Conservation (phyloP, 2,329 filamentous ascomycete genomes). For the Fusarium agapanthi region DNA sequence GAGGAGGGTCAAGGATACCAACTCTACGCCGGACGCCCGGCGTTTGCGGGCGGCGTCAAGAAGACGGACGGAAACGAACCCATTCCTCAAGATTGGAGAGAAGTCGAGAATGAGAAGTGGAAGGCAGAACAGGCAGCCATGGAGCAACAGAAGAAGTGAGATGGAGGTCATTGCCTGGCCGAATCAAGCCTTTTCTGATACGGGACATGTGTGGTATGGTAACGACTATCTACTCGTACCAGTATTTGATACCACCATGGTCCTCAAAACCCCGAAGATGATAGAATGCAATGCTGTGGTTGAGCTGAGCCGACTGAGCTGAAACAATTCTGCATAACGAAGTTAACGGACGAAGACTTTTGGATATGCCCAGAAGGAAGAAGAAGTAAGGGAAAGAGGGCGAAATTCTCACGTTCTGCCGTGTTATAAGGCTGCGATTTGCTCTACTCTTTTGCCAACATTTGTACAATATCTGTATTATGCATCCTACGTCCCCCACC, state of each 20-base stretch:
- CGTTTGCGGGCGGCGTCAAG: slow-evolving; percentile 71
- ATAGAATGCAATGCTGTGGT: background rate
- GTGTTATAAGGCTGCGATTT: background rate
- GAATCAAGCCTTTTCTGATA: background rate
- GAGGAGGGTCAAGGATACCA: slow-evolving; percentile 71
- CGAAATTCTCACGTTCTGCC: background rate
- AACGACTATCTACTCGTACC: background rate
- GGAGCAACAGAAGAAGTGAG: slow-evolving; percentile 41
- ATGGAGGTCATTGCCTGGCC: background rate
- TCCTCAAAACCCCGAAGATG: background rate
- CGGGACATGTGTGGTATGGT: background rate
- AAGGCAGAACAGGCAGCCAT: slow-evolving; percentile 45
- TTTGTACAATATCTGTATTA: slow-evolving; percentile 17
- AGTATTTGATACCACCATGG: background rate
- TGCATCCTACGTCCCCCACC: background rate
- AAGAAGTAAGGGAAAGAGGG: background rate
- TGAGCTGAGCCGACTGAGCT: background rate
- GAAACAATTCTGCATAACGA: background rate
- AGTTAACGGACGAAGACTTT: background rate
- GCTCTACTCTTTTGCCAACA: background rate
- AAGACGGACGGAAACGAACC: slow-evolving; percentile 74
- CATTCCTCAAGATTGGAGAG: slow-evolving; percentile 68
- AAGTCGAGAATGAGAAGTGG: slow-evolving; percentile 71
- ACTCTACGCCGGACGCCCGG: slow-evolving; percentile 80
- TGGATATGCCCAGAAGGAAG: background rate